phyloP scores from a whole-genome alignment of 768 basidiomycete genomes.

The Phanerodontia chrysosporium region DNA sequence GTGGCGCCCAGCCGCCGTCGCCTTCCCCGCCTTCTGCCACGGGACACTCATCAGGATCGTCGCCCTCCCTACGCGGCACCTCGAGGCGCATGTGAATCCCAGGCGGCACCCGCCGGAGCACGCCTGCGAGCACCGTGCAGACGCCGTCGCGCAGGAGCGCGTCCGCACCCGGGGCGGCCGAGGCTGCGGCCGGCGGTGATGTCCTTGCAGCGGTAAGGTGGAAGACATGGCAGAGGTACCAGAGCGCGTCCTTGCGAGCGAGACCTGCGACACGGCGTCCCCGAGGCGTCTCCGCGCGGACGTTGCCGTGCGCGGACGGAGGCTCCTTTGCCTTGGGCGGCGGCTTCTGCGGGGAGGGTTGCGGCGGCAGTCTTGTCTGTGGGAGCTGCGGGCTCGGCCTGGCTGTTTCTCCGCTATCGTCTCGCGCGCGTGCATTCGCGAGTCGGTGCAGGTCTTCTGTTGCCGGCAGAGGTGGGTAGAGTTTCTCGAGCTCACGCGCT shows the following conservation, averaged over 20 bases:
- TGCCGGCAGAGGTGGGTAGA: not conserved
- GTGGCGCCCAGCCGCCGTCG: not conserved
- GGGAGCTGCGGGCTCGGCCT: not conserved
- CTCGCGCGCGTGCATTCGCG: not conserved
- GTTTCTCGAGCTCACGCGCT: constrained; percentile 2
- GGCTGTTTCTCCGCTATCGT: not conserved
- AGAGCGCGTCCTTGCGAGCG: constrained; percentile 44
- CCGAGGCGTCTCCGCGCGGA: not conserved
- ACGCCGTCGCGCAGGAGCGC: constrained; percentile 10
- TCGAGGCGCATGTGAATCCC: not conserved
- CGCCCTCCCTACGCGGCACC: not conserved
- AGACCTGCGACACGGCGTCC: constrained; percentile 31
- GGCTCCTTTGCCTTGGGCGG: not conserved
- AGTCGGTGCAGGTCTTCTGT: not conserved
- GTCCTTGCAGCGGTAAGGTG: constrained; percentile 29
- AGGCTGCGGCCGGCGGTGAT: not conserved
- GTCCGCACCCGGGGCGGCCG: not conserved
- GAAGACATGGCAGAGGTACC: constrained; percentile 48
- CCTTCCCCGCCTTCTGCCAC: not conserved
- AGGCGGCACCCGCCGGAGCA: constrained; percentile 12
- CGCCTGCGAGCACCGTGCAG: constrained; percentile 15
- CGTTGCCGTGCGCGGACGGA: not conserved
- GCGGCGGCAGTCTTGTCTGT: not conserved
- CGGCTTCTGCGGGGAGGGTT: not conserved
- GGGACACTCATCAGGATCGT: not conserved